Base-by-base conservation (phyloP, 495 filamentous ascomycete species). In the Rhizodiscina lignyota region DNA sequence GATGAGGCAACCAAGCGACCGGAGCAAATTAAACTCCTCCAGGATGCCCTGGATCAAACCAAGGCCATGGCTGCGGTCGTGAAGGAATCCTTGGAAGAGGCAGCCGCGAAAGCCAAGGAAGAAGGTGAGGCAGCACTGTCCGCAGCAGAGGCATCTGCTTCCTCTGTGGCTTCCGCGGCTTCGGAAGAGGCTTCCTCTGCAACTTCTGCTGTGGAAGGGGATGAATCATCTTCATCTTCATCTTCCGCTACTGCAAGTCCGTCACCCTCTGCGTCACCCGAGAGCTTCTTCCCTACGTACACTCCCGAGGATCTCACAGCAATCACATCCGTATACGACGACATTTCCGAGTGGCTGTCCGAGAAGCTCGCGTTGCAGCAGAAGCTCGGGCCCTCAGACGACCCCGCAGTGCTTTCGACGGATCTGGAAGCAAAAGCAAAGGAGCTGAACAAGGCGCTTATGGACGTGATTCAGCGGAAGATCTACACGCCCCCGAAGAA, bases 391-490 rank as follows among this genome's bases (percentile, higher is more conserved):
- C 58, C 57, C 16, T 72, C 72, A 26, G 74, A 75, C 18, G 66
- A 67, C 24, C 24, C 24, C 8, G 24, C 13, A 13, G 8, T 27
- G 43, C 68, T 86, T 10, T 56, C 63, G 16, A 53, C 59, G n/a
- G 70, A 72, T 4, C 77, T 91, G 17, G 66, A 72, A 29, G 63
- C 71, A 48, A 73, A 77, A 46, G 51, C 76, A 12, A 58, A 59
- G 0, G 53, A 60, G 32, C 83, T 87, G 47, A 71, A 79, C 20
- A 69, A 71, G 46, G 67, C 85, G 11, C 61, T 65, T 16, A 58
- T 57, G 18, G 72, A 72, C 23, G 73, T 86, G 30, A 61, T 79
- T 30, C 66, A 77, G 64, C 77, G 72, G 65, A 75, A 74, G 47
- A 73, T 85, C 44, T 67, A 63, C 32, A 19, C n/a, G 38, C 55